phyloP scores from a whole-genome alignment of 176 grass and related monocot genomes.

The Phoenix roebelenii region DNA sequence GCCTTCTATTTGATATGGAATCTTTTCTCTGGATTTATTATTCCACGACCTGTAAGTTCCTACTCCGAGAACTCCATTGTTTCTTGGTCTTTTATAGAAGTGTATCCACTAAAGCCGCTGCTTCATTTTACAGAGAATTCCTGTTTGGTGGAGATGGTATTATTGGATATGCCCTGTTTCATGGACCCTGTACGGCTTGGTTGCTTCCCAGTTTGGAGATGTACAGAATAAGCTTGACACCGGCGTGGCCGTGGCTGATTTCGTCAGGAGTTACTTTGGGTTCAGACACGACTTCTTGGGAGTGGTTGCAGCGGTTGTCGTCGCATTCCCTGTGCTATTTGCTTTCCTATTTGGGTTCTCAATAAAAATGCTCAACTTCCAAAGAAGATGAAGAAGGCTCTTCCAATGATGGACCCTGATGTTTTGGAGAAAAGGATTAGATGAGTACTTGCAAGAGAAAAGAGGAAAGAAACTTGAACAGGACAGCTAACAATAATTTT shows the following conservation, averaged over 20 bases:
- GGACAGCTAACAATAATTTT: too few relatives aligned
- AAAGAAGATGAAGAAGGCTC: constrained; percentile 17
- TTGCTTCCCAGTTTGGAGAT: constrained; percentile 47
- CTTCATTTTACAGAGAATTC: constrained; percentile 30
- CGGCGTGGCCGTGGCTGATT: constrained; percentile 8
- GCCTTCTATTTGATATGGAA: constrained; percentile 56
- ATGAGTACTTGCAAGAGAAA: too few relatives aligned
- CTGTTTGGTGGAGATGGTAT: constrained; percentile 52
- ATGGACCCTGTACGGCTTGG: constrained; percentile 44
- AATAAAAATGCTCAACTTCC: constrained; percentile 49
- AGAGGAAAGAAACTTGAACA: too few relatives aligned
- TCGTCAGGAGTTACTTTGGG: constrained; percentile 33
- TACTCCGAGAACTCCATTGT: background rate
- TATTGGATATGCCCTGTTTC: constrained; percentile 42
- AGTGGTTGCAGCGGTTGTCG: constrained; percentile 17
- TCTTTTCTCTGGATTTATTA: constrained; percentile 54
- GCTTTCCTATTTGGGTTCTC: constrained; percentile 33
- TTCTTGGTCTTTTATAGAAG: background rate
- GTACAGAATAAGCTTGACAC: constrained; percentile 12
- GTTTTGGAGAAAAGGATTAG: too few relatives aligned
- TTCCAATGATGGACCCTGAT: too few relatives aligned
- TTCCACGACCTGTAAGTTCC: constrained; percentile 28
- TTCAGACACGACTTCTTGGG: constrained; percentile 32
- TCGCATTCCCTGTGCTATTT: constrained; percentile 32
- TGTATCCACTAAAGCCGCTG: background rate